These are phyloP conservation scores for Uncinocarpus reesii DNA, from an alignment of 2,329 filamentous ascomycete species.

Conservation along the genomic window DNA sequence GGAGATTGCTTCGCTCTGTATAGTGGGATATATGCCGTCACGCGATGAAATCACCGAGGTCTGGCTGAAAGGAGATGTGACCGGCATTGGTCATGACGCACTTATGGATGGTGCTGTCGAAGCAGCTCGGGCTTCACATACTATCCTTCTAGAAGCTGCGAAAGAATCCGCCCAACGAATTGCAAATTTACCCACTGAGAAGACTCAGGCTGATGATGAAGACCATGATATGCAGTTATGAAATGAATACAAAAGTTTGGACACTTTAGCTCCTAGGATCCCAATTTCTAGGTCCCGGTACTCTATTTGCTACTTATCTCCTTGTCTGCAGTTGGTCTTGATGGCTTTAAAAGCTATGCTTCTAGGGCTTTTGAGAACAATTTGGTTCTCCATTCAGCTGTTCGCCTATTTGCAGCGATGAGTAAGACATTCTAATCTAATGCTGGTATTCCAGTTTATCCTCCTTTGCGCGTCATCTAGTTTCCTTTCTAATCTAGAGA, in stretches of 20 bases:
- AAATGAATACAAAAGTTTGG: slow-evolving; percentile 4
- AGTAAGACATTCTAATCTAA: slow-evolving; percentile 3
- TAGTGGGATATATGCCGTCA: slow-evolving; percentile 76
- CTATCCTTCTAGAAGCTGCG: slow-evolving; percentile 52
- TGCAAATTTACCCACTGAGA: slow-evolving; percentile 19
- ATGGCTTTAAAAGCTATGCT: too few relatives aligned
- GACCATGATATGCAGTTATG: slow-evolving; percentile 11
- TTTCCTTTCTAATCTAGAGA: neutral
- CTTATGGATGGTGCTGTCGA: slow-evolving; percentile 55
- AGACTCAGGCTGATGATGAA: neutral
- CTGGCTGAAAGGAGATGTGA: slow-evolving; percentile 73
- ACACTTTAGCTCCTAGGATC: neutral
- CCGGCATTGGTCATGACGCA: slow-evolving; percentile 37
- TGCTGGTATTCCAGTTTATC: neutral
- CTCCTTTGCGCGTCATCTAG: neutral
- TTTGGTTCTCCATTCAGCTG: neutral
- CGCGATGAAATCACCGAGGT: slow-evolving; percentile 88
- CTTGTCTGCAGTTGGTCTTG: too few relatives aligned
- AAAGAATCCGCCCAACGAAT: slow-evolving; percentile 45
- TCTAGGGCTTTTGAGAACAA: neutral
- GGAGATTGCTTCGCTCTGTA: slow-evolving; percentile 69
- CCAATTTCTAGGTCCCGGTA: neutral
- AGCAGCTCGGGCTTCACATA: slow-evolving; percentile 49
- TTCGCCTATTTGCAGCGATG: neutral
- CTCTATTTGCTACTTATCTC: too few relatives aligned